Base-by-base conservation (phyloP, 202 grass and related monocot genomes). In the Cymbopogon flexuosus region DNA sequence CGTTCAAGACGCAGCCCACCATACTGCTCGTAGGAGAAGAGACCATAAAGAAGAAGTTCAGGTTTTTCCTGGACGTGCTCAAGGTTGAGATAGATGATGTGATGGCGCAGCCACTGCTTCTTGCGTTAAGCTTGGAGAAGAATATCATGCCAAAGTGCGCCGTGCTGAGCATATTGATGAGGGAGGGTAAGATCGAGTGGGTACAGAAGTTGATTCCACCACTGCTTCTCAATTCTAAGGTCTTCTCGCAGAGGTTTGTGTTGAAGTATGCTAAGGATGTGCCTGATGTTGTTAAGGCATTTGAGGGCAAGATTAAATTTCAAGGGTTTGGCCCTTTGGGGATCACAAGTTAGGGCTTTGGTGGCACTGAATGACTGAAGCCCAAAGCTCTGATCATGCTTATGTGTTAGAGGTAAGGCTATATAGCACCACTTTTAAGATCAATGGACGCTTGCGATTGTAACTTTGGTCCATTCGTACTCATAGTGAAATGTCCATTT, bases 231-330 rank as follows among this genome's bases (percentile, higher is more conserved):
- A 62, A 4, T 24, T 16, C 65, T n/a, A 74, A 10, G 9, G 0
- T 0, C 4, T 84, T 90, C 81, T 52, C 14, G 2, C 0, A 8
- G 5, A 72, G 2, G 29, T 87, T 30, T 73, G 72, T 90, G 18
- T 19, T 11, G 18, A 81, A 51, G 31, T 52, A 84, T 73, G 80
- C 77, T 70, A 30, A 72, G 0, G 58, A 87, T 56, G 70, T 87
- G 39, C 88, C 84, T 27, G 88, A 84, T 65, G 88, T 90, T 81
- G 47, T 87, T 13, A 54, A 84, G 65, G 81, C 84, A 18, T 87
- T 84, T 54, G 72, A 84, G 37, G 88, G 88, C 39, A 84, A 90
- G 31, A 84, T 90, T 27, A 70, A 35, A 81, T 87, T 90, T 45
- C 23, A 87, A 81, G 76, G 64, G 47, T 78, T 78, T 47, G 43